Evolutionary conservation across 495 filamentous ascomycete species (phyloP), one percentile per base, ranked within the genome.

Genomic region (Penicillium pulvis): DNA sequence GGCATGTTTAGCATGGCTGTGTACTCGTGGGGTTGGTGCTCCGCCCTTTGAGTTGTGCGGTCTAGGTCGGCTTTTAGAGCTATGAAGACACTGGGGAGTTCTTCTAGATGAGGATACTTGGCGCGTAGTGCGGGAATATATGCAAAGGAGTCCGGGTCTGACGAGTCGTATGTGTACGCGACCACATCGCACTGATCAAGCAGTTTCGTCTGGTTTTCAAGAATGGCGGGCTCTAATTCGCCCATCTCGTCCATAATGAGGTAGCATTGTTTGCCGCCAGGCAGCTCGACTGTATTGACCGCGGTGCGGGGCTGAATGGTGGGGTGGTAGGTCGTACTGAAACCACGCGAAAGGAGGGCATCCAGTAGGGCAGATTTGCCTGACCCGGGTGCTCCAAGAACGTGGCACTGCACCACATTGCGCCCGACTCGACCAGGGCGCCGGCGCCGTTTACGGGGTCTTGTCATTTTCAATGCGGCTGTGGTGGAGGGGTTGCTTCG

Each of bases 91-190:
- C 91, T 87, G 0, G 94, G 95, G 17, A 98, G 78, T 35, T 90
- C 87, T 61, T 96, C 90, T 11, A 98, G 80, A 51, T 94, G 87
- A 0, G 91, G 87, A 60, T 91, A 89, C 56, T 87, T 85, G 45
- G 85, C 80, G 44, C 92, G 85, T 24, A 98, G 83, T 24, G 89
- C 83, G 33, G 92, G 87, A 41, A 98, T 91, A 66, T 97, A 93
- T 1, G 89, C 83, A 73, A 97, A 98, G 10, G 91, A 96, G 66
- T 96, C 91, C 0, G 95, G 92, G 55, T 98, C 92, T 2, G 90
- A 92, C 5, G 93, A 97, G 73, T 98, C 94, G 75, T 98, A 98
- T 4, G 92, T 88, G 74, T 96, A 98, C 65, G 92, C 94, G 30
- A 98, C 82, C 26, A 98, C 83, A 71, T 98, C 94, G 72, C 92